A percentile compares a stretch with the other conserved stretches of the same genome.
Evolutionary conservation across 768 basidiomycete genomes (phyloP).

Genomic region (Stropharia rugosoannulata): DNA sequence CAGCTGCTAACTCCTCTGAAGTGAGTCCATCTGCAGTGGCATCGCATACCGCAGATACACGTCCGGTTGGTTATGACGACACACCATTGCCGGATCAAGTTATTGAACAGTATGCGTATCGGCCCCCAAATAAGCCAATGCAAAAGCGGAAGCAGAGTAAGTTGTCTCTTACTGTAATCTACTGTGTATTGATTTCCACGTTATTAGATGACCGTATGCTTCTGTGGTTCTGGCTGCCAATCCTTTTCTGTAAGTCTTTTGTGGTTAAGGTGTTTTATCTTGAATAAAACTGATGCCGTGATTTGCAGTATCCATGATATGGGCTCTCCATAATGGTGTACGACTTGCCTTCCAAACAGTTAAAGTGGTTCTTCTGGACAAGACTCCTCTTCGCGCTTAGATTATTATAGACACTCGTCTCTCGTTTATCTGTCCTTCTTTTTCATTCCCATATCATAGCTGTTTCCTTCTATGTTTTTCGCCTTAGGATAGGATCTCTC

Average conservation of each 20-base stretch:
- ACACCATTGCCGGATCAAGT: conserved; percentile 61
- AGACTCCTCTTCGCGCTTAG: conserved; percentile 36
- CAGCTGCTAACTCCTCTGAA: conserved; percentile 8
- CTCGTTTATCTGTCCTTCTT: conserved; percentile 11
- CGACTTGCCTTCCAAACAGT: conserved; percentile 50
- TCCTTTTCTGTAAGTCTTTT: conserved; percentile 64
- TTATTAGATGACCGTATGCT: conserved; percentile 82
- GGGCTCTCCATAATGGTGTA: conserved; percentile 56
- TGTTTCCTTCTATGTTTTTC: conserved; percentile 1
- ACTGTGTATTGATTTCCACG: conserved; percentile 12
- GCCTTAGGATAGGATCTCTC: conserved; percentile 6
- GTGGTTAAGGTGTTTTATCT: neutral
- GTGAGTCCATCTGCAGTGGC: conserved; percentile 19
- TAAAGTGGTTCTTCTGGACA: conserved; percentile 47
- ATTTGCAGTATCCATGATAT: conserved; percentile 54
- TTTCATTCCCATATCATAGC: conserved; percentile 7
- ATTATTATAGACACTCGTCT: conserved; percentile 16
- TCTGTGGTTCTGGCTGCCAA: conserved; percentile 82
- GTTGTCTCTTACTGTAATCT: conserved; percentile 21
- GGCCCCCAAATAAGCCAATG: conserved; percentile 45
- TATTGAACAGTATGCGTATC: conserved; percentile 66
- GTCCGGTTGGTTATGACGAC: conserved; percentile 45
- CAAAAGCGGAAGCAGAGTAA: conserved; percentile 68
- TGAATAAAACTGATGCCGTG: neutral
- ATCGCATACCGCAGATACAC: conserved; percentile 31